Conservation (phyloP, 164 flowering plant species). For the Annona cherimola region DNA sequence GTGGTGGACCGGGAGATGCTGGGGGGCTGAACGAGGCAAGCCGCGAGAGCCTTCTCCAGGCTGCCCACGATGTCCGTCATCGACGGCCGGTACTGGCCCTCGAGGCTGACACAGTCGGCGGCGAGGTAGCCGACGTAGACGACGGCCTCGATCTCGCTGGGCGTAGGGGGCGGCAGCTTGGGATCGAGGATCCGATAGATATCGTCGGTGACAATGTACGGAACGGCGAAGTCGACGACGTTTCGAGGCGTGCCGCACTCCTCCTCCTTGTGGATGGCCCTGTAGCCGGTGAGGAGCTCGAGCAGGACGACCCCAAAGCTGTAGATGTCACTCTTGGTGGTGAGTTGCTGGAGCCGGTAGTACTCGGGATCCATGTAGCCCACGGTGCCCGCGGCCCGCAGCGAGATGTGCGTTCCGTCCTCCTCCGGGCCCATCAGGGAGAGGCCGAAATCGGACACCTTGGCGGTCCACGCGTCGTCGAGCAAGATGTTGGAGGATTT, state of each 20-base stretch:
- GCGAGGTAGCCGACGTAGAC: constrained; percentile 60
- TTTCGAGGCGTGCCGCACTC: constrained; percentile 47
- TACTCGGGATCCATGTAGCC: constrained; percentile 94
- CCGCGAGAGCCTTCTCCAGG: constrained; percentile 58
- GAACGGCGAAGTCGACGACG: constrained; percentile 69
- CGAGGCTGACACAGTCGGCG: constrained; percentile 57
- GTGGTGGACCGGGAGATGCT: constrained; percentile 15
- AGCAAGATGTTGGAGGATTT: constrained; percentile 84
- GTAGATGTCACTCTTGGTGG: constrained; percentile 75
- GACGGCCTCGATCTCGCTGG: constrained; percentile 80
- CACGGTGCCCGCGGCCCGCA: constrained; percentile 68
- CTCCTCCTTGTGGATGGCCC: constrained; percentile 59
- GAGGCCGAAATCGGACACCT: constrained; percentile 81
- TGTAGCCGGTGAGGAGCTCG: constrained; percentile 63
- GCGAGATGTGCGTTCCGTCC: constrained; percentile 43
- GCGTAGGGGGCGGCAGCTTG: constrained; percentile 64
- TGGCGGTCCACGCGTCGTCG: constrained; percentile 54
- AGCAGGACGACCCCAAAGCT: constrained; percentile 77
- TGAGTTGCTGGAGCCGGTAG: constrained; percentile 58
- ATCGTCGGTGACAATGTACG: constrained; percentile 52
- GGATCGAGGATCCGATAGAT: constrained; percentile 59
- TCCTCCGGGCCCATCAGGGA: constrained; percentile 66
- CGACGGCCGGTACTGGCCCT: constrained; percentile 57
- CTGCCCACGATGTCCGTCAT: constrained; percentile 57
- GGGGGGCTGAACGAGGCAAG: constrained; percentile 32